Evolutionary conservation across 345 rosid species (phyloP).

Genomic region (Lagerstroemia speciosa): DNA sequence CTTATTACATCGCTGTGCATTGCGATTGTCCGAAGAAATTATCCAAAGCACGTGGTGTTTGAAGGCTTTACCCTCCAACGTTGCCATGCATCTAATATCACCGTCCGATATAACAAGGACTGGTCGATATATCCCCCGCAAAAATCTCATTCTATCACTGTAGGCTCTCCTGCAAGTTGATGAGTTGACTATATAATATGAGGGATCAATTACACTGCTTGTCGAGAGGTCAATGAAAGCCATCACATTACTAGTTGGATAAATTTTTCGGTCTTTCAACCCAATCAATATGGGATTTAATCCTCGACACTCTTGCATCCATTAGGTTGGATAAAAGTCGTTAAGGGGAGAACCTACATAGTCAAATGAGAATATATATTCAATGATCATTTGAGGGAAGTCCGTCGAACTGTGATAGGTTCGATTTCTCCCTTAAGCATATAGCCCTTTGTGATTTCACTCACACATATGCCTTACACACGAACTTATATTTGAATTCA

Average conservation of each 20-base stretch:
- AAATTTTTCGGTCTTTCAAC: too few relatives aligned
- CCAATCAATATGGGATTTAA: too few relatives aligned
- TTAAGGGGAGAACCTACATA: background rate
- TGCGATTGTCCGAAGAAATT: background rate
- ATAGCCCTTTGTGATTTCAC: too few relatives aligned
- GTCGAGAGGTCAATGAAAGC: background rate
- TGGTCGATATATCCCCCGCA: background rate
- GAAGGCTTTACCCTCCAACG: background rate
- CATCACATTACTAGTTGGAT: too few relatives aligned
- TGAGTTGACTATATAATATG: background rate
- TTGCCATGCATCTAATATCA: background rate
- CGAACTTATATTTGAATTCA: too few relatives aligned
- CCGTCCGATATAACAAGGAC: background rate
- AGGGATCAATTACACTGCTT: background rate
- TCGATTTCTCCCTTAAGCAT: too few relatives aligned
- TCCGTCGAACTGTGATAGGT: too few relatives aligned
- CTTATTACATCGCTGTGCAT: too few relatives aligned
- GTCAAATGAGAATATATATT: background rate
- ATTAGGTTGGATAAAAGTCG: background rate
- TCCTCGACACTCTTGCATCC: too few relatives aligned
- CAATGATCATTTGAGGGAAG: too few relatives aligned
- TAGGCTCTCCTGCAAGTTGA: too few relatives aligned
- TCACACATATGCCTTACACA: too few relatives aligned
- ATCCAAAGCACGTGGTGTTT: background rate
- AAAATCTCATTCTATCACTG: background rate